Evolutionary conservation across 371 early-diverging fungal species (phyloP), one percentile per base, ranked within the genome.

Genomic region (Funneliformis caledonium): DNA sequence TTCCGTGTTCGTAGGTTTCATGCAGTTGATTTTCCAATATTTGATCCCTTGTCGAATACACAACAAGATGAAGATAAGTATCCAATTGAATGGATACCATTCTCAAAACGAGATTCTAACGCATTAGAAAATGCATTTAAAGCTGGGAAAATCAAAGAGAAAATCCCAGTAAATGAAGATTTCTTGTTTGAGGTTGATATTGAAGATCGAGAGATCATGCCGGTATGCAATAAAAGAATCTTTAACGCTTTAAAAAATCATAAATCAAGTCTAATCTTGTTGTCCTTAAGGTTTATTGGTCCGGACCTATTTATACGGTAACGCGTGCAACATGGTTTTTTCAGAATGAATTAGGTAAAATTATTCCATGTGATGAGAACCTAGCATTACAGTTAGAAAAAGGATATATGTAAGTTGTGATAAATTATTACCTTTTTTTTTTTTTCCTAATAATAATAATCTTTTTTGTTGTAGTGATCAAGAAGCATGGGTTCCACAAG

Each of bases 291-390:
- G 88, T 96, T 14, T 96, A 94, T 80, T 95, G 96, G 96, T 87
- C 89, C 59, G 96, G 96, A 0, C 91, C 94, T 2, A 88, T 88
- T 11, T 95, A 91, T 82, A 94, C 94, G 68, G 91, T 95, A 33
- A 87, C 94, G 68, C 87, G 96, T 48, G 94, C 94, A 16, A 90
- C 92, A 0, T 96, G 96, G 96, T 96, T 95, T 85, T 86, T 89
- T 83, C 90, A 90, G 82, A 78, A 86, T 5, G 92, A 92, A 33
- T 89, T 91, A 4, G 85, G 84, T 6, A 91, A 90, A 72, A 94
- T 89, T 84, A 81, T 91, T 19, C 95, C 96, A 8, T 95, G 95
- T 81, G 94, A 95, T 80, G 94, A 92, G 78, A 92, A 89, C 68
- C 85, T 96, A 31, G 84, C 94, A 1, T 83, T 89, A 67, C 96